phyloP scores from a whole-genome alignment of 2,329 filamentous ascomycete genomes.

The Thelonectria olida region DNA sequence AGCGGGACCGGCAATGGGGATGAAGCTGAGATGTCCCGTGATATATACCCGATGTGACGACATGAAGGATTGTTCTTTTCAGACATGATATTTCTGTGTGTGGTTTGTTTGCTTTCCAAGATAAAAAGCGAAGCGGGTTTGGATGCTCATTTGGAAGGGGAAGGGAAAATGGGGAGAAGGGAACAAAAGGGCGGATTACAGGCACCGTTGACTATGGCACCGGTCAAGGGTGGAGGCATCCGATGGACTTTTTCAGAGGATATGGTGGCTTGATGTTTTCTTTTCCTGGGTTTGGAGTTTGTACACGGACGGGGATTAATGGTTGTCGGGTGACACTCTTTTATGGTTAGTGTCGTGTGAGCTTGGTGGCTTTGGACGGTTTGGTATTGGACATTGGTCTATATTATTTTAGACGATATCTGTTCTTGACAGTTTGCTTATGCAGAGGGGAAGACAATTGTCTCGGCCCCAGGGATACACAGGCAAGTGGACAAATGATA shows the following conservation, averaged over 20 bases:
- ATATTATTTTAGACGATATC: constrained; percentile 28
- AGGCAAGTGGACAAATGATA: constrained; percentile 39
- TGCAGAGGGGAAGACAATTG: constrained; percentile 21
- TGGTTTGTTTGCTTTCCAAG: constrained; percentile 12
- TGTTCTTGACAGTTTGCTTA: constrained; percentile 19
- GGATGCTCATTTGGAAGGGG: constrained; percentile 21
- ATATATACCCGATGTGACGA: constrained; percentile 42
- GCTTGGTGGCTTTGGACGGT: constrained; percentile 20
- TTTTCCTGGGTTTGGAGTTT: constrained; percentile 16
- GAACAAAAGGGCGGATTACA: background rate
- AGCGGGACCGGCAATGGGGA: constrained; percentile 26
- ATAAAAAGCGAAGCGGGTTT: constrained; percentile 14
- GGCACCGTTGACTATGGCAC: background rate
- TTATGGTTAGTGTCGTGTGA: constrained; percentile 19
- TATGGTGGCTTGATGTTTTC: background rate
- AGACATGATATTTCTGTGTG: constrained; percentile 18
- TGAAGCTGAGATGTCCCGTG: constrained; percentile 30
- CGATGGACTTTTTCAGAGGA: background rate
- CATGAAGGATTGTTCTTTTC: constrained; percentile 27
- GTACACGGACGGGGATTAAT: background rate
- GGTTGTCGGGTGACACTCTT: constrained; percentile 9
- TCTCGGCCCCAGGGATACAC: constrained; percentile 28
- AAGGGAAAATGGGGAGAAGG: constrained; percentile 14
- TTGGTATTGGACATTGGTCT: constrained; percentile 17
- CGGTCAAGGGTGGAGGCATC: background rate